phyloP scores from a whole-genome alignment of 306 rosid species.

The Alnus glutinosa region DNA sequence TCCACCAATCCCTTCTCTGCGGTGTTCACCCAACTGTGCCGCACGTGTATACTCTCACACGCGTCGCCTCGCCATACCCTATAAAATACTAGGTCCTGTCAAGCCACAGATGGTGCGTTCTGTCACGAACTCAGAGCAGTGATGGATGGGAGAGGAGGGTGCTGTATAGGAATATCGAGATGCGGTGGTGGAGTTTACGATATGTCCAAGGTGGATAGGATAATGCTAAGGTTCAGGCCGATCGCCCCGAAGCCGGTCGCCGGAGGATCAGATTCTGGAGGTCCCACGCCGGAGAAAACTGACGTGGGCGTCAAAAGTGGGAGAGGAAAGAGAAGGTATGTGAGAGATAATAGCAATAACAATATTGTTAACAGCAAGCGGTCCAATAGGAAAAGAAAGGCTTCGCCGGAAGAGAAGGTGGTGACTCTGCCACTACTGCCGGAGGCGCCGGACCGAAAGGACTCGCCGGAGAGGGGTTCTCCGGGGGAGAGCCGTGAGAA shows the following conservation, averaged over 20 bases:
- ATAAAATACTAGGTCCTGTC: slow-evolving; percentile 15
- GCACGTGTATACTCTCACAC: slow-evolving; percentile 34
- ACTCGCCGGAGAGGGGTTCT: slow-evolving; percentile 19
- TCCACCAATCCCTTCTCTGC: slow-evolving; percentile 45
- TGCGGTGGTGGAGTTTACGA: slow-evolving; percentile 50
- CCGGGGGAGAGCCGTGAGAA: slow-evolving; percentile 4
- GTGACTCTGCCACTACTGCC: slow-evolving; percentile 74
- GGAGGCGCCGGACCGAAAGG: slow-evolving; percentile 65
- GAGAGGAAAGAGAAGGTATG: slow-evolving; percentile 47
- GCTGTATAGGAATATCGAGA: slow-evolving; percentile 54
- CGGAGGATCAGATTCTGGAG: slow-evolving; percentile 36
- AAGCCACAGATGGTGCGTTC: background rate
- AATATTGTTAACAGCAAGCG: slow-evolving; percentile 17
- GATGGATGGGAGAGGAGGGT: slow-evolving; percentile 77
- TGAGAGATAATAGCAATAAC: slow-evolving; percentile 22
- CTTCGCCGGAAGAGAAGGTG: slow-evolving; percentile 25
- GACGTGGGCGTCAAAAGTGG: slow-evolving; percentile 23
- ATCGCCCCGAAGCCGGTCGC: slow-evolving; percentile 79
- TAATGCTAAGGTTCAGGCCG: slow-evolving; percentile 84
- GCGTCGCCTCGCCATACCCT: slow-evolving; percentile 30
- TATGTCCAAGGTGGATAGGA: slow-evolving; percentile 48
- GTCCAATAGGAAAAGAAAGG: slow-evolving; percentile 48
- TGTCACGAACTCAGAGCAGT: background rate
- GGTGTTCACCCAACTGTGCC: slow-evolving; percentile 25
- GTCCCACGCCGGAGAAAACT: slow-evolving; percentile 38